A percentile compares a stretch with the other conserved stretches of the same genome.
phyloP scores from a whole-genome alignment of 768 basidiomycete species.

The Pleurotus pulmonarius region DNA sequence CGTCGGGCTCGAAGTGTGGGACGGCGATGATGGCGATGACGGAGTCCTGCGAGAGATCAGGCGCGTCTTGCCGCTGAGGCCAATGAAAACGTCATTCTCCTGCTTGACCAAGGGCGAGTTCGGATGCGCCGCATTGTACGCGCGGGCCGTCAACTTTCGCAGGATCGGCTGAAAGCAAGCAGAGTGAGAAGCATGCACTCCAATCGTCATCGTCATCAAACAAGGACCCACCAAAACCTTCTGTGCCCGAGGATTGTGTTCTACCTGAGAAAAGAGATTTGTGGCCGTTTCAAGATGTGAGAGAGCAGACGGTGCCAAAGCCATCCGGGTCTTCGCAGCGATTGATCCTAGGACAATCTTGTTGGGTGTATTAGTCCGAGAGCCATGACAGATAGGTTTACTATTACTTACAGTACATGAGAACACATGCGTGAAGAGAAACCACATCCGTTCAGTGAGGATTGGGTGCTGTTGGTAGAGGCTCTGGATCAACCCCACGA shows the following conservation, averaged over 20 bases:
- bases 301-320: conserved; percentile 62
- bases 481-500: conserved; percentile 62
- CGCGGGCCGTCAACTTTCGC: conserved; percentile 51
- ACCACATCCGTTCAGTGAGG: conserved; percentile 71
- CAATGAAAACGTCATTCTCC: conserved; percentile 59
- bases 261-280: conserved; percentile 52
- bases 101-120: conserved; percentile 38
- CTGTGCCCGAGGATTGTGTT: conserved; percentile 46
- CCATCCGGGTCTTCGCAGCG: conserved; percentile 60
- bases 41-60: conserved; percentile 49
- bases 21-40: conserved; percentile 42
- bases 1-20: conserved; percentile 37
- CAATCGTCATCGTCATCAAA: background rate
- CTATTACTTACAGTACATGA: conserved; percentile 54
- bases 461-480: conserved; percentile 61
- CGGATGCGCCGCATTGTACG: conserved; percentile 35
- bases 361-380: background rate
- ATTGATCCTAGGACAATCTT: conserved; percentile 72
- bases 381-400: background rate
- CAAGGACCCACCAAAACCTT: conserved; percentile 54
- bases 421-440: conserved; percentile 69
- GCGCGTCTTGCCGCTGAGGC: conserved; percentile 61
- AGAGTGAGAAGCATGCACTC: too few species aligned
- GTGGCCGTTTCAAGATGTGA: conserved; percentile 63
- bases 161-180: conserved; percentile 49